Percentiles rank a stretch among this genome's conserved stretches.
Conservation (phyloP, 2,329 filamentous ascomycete genomes). For the Penicillium sclerotiorum region DNA sequence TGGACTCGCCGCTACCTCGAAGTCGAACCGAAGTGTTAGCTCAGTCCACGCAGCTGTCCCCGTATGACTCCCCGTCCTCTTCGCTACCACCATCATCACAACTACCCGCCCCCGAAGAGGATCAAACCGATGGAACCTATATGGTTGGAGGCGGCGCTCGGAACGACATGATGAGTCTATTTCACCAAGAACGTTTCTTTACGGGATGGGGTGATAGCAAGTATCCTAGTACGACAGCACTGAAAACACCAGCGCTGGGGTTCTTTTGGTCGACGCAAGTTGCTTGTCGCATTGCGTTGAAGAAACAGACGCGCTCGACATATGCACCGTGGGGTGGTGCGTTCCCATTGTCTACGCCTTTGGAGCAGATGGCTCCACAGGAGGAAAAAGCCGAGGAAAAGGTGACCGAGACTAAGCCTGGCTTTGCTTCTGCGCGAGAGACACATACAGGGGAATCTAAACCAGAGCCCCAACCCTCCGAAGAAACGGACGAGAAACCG, state of each 20-base stretch:
- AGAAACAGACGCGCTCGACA: constrained; percentile 61
- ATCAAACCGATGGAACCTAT: constrained; percentile 36
- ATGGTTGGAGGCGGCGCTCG: constrained; percentile 41
- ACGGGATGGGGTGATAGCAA: constrained; percentile 86
- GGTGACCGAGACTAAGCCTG: background rate
- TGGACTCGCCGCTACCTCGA: constrained; percentile 25
- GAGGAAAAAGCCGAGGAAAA: background rate
- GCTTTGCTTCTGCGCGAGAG: constrained; percentile 6
- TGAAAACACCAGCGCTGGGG: constrained; percentile 83
- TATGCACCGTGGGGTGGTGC: constrained; percentile 9
- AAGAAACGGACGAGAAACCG: constrained; percentile 32
- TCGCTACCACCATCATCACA: constrained; percentile 28
- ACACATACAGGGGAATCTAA: constrained; percentile 2
- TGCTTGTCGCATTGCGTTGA: constrained; percentile 76
- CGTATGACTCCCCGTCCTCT: constrained; percentile 27
- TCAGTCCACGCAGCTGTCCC: constrained; percentile 18
- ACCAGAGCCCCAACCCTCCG: background rate
- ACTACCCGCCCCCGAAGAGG: constrained; percentile 30
- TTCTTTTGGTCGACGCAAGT: constrained; percentile 92
- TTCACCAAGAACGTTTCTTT: constrained; percentile 93
- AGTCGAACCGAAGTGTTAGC: constrained; percentile 13
- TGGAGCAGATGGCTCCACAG: constrained; percentile 4
- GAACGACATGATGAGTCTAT: constrained; percentile 67
- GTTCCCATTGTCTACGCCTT: constrained; percentile 8
- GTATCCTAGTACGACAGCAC: constrained; percentile 20